Percentiles rank a stretch among this genome's conserved stretches.
These are phyloP conservation scores for Pichia eremophila DNA, from an alignment of 805 yeast species.

Conservation along the genomic window DNA sequence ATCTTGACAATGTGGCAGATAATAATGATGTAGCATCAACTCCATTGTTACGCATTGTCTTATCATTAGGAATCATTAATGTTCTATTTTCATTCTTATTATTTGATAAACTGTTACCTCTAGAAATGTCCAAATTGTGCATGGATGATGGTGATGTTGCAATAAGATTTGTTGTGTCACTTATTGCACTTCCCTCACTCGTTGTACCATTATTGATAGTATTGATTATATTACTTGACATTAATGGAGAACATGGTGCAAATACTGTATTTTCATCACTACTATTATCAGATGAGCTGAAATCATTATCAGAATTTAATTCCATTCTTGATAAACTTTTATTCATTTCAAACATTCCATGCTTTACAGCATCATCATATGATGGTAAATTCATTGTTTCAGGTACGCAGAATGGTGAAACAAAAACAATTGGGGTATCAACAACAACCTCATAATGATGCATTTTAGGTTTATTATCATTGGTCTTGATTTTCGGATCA, in stretches of 20 bases:
- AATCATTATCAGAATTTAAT: constrained; percentile 2
- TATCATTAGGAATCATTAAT: neutral
- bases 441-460: constrained; percentile 76
- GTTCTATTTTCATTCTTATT: neutral
- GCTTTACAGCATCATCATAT: constrained; percentile 25
- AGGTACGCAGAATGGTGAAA: constrained; percentile 32
- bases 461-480: constrained; percentile 32
- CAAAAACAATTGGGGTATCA: constrained; percentile 59
- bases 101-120: neutral
- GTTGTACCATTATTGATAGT: neutral
- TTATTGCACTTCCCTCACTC: neutral
- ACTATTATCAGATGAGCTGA: neutral
- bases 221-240: constrained; percentile 17
- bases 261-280: constrained; percentile 33
- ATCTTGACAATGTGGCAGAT: constrained; percentile 7
- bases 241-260: constrained; percentile 37
- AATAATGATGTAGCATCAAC: constrained; percentile 3
- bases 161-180: constrained; percentile 26
- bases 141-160: constrained; percentile 10
- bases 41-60: neutral
- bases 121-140: neutral
- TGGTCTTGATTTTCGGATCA: constrained; percentile 31
- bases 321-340: constrained; percentile 2
- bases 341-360: constrained; percentile 12
- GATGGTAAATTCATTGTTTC: constrained; percentile 32